Conservation (phyloP, 202 grass and related monocot species). For the Cymbopogon flexuosus region DNA sequence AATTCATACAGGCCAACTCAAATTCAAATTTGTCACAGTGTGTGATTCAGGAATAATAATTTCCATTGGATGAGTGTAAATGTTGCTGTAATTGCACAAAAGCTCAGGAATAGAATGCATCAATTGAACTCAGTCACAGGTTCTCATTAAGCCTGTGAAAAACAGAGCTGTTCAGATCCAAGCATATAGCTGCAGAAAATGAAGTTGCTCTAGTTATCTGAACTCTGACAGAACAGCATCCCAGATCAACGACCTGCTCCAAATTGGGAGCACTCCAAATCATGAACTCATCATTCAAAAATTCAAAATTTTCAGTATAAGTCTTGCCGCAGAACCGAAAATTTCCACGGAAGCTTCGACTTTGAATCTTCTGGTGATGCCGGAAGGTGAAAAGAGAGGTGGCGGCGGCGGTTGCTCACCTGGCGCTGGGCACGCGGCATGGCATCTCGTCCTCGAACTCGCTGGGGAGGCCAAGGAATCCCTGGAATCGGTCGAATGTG, state of each 20-base stretch:
- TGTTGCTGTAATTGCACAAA: background rate
- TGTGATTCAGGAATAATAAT: background rate
- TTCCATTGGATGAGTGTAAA: background rate
- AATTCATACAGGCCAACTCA: background rate
- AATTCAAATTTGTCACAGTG: background rate
- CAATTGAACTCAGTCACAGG: background rate
- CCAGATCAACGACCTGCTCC: background rate
- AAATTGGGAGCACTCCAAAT: background rate
- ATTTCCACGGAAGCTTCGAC: background rate
- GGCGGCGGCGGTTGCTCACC: conserved; percentile 8
- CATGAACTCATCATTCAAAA: background rate
- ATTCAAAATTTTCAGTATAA: background rate
- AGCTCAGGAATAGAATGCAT: background rate
- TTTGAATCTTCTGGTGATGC: background rate
- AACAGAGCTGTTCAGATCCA: background rate
- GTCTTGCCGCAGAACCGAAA: background rate
- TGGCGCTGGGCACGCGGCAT: conserved; percentile 76
- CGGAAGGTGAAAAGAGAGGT: background rate
- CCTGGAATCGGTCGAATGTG: conserved; percentile 90
- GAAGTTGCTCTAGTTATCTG: background rate
- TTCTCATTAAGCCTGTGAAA: background rate
- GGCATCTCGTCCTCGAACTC: conserved; percentile 91
- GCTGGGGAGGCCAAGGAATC: conserved; percentile 77
- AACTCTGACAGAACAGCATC: background rate
- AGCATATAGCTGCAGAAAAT: background rate